Evolutionary conservation across 805 yeast genomes (phyloP).

Genomic region (Lipomyces kockii): DNA sequence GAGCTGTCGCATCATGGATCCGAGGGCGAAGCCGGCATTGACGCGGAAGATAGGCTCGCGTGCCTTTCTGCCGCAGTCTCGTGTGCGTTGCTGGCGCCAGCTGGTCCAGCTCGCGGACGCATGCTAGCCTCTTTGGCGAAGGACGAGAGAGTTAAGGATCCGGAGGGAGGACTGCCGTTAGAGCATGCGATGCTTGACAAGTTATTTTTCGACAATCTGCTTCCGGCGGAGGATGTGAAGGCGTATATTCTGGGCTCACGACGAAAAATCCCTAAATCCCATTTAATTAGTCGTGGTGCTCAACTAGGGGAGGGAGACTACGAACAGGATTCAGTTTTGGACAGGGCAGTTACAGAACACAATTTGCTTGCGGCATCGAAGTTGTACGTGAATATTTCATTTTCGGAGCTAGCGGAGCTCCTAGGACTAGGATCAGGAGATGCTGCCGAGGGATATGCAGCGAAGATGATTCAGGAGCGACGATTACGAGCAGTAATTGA

Average conservation of each 20-base stretch:
- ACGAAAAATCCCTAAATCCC: conserved; percentile 17
- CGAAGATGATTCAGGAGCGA: conserved; percentile 43
- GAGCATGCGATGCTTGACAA: conserved; percentile 39
- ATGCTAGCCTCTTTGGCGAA: conserved; percentile 39
- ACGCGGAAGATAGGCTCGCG: conserved; percentile 38
- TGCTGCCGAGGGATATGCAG: conserved; percentile 42
- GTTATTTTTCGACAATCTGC: conserved; percentile 40
- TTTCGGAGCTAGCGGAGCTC: conserved; percentile 39
- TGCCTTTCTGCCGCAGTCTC: conserved; percentile 42
- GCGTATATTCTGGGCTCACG: conserved; percentile 30
- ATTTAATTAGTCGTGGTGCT: conserved; percentile 12
- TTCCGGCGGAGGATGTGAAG: conserved; percentile 39
- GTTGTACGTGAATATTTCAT: conserved; percentile 41
- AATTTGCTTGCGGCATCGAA: conserved; percentile 44
- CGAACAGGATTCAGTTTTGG: conserved; percentile 39
- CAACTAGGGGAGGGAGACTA: conserved; percentile 6
- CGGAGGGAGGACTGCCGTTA: conserved; percentile 18
- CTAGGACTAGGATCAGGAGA: conserved; percentile 37
- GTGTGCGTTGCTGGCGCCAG: conserved; percentile 44
- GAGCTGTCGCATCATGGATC: conserved; percentile 39
- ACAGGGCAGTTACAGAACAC: conserved; percentile 44
- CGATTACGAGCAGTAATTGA: conserved; percentile 43
- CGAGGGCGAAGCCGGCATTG: conserved; percentile 31
- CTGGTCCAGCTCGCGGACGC: conserved; percentile 43
- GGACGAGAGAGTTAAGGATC: conserved; percentile 38